Conservation (phyloP, 2,329 filamentous ascomycete genomes). For the Penicillium sclerotiorum region DNA sequence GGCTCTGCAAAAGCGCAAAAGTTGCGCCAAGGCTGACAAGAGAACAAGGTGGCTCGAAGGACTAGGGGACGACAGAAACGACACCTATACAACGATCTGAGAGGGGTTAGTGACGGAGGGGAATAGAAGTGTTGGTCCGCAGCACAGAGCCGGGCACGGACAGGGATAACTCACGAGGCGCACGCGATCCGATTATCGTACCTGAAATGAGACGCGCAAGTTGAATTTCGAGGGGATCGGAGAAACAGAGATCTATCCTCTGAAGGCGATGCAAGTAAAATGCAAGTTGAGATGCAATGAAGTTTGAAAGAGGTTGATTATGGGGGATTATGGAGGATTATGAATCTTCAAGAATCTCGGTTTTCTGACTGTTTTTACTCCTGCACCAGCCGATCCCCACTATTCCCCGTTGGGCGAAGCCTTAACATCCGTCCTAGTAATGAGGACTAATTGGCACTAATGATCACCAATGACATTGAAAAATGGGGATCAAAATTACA, state of each 20-base stretch:
- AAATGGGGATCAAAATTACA: too few relatives aligned
- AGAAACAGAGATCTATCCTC: too few relatives aligned
- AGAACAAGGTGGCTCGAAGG: neutral
- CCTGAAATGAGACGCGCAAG: too few relatives aligned
- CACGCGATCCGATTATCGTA: constrained; percentile 21
- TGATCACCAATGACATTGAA: too few relatives aligned
- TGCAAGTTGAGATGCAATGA: neutral
- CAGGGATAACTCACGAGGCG: constrained; percentile 26
- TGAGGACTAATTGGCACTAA: too few relatives aligned
- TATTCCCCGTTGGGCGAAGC: neutral
- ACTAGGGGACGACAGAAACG: too few relatives aligned
- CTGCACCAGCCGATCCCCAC: constrained; percentile 1
- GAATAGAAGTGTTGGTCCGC: too few relatives aligned
- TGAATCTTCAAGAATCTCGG: too few relatives aligned
- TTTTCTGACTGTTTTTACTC: too few relatives aligned
- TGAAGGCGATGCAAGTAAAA: neutral
- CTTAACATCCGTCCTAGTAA: neutral
- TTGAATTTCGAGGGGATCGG: too few relatives aligned
- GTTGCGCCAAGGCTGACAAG: neutral
- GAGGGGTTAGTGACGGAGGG: too few relatives aligned
- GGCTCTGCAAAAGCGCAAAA: neutral
- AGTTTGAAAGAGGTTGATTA: neutral
- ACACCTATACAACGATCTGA: neutral
- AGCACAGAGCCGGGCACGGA: too few relatives aligned
- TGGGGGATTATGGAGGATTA: neutral